A percentile compares a stretch with the other conserved stretches of the same genome.
phyloP scores from a whole-genome alignment of 192 early-diverging fungal species.

The Phycomyces blakesleeanus region DNA sequence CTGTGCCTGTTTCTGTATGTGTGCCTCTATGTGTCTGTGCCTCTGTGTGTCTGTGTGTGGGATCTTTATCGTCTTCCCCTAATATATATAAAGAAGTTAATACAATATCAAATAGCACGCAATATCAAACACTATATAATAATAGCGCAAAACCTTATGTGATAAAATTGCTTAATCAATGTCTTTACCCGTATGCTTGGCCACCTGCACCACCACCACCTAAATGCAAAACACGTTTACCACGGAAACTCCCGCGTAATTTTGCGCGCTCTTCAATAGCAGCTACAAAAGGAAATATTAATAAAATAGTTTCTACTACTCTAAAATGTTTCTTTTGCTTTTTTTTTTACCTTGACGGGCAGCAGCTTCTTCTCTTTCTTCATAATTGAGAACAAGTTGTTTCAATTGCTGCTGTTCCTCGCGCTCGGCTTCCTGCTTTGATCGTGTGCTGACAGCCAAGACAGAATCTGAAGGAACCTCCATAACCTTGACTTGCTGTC shows the following conservation, averaged over 20 bases:
- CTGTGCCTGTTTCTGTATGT: too few species aligned
- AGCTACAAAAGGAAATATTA: background rate
- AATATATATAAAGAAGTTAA: too few species aligned
- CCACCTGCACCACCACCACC: slow-evolving; percentile 21
- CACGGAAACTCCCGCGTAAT: slow-evolving; percentile 5
- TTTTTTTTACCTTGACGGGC: slow-evolving; percentile 22
- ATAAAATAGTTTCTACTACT: background rate
- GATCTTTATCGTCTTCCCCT: too few species aligned
- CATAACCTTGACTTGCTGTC: slow-evolving; percentile 76
- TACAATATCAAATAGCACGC: too few species aligned
- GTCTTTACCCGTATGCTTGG: slow-evolving; percentile 14
- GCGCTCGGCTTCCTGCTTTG: slow-evolving; percentile 82
- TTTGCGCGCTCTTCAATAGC: slow-evolving; percentile 28
- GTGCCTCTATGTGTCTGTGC: too few species aligned
- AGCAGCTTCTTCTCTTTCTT: slow-evolving; percentile 65
- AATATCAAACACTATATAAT: too few species aligned
- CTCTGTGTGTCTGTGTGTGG: too few species aligned
- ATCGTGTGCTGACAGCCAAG: slow-evolving; percentile 77
- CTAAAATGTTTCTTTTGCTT: background rate
- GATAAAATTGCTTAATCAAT: too few species aligned
- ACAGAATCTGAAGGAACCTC: slow-evolving; percentile 76
- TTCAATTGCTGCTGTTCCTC: slow-evolving; percentile 91
- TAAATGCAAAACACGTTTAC: slow-evolving; percentile 29
- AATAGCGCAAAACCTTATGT: too few species aligned
- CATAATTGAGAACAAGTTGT: slow-evolving; percentile 86